Evolutionary conservation across 352 stramenopile genomes (phyloP), one percentile per base, ranked within the genome.

Genomic region (Discostella stelligera): DNA sequence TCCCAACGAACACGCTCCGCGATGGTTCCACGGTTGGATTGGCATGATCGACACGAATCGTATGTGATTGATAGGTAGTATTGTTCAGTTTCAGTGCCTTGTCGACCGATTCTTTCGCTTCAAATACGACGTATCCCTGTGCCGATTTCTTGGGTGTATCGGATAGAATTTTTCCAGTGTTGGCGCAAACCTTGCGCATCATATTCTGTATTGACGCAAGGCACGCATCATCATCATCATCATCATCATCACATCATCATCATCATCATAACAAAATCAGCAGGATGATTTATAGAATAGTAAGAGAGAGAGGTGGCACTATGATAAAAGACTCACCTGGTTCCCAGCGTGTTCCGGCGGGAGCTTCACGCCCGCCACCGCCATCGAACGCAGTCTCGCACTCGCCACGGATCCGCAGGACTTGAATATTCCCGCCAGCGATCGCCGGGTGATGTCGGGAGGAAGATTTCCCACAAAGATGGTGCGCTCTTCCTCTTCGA

Each of bases 381-480:
- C 82, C 27, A 90, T 62, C 2, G 75, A 87, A 60, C 88, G 75
- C 20, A 93, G 71, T n/a, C 88, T 32, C 27, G 80, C 68, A 55
- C 62, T 84, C 0, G 63, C 23, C 37, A 93, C 66, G 2, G 79
- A 73, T 0, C 84, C 86, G 54, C 82, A 90, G 10, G 74, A 25
- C 61, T 82, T 83, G 59, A 90, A 89, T 18, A 89, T 80, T 2
- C 13, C 37, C 48, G 66, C 72, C 16, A 93, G 71, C 3, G 67
- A 63, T 64, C 87, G 89, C 37, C 86, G 72, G n/a, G 70, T 89
- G 3, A 74, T 88, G 7, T 67, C 71, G 2, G 80, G 64, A 18
- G 86, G 86, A 20, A 93, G 56, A 76, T 93, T 93, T 54, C 86
- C 85, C 5, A 92, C 82, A 78, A 92, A 93, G 21, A 93, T 82